Evolutionary conservation across 2,329 filamentous ascomycete genomes (phyloP), one percentile per base, ranked within the genome.

Genomic region (Fusarium sublunatum): DNA sequence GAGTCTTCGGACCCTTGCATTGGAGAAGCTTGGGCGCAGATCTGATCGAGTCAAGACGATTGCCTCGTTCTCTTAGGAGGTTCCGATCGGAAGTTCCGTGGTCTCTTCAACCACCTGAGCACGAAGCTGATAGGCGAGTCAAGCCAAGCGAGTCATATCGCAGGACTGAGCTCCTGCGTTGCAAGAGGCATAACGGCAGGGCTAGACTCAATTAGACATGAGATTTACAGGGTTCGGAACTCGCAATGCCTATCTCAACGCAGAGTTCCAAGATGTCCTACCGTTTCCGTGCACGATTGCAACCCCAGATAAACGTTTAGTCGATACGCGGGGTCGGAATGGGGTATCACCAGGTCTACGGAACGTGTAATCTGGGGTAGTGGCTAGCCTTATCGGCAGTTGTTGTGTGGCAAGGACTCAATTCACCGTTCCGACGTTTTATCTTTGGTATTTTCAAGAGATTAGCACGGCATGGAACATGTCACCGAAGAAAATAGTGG

Each of bases 61-160:
- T 13, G 4, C 42, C 29, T 28, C 24, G 13, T 26, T 29, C 12
- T n/a, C n/a, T 26, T 25, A 38, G 59, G 59, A 64, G 64, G 2
- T 64, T 63, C 59, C 59, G 53, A 2, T 22, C 42, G 59, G 59
- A 64, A 59, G 12, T n/a, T 45, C 59, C 59, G 59, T 31, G 31
- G 26, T 9, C 13, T 34, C 5, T 13, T n/a, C 31, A 34, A 13
- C 5, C 29, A 19, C 24, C 13, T 2, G 3, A 6, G 4, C 4
- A 12, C 10, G 24, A 24, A n/a, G 3, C 22, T 29, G 32, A 34
- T 39, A 44, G 11, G 7, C 32, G 44, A 58, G 32, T 40, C 53
- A 58, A 29, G 7, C 15, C 8, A n/a, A 22, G 7, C 34, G 32
- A 47, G 34, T 48, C 59, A 38, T 6, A 38, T 53, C 26, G n/a